Base-by-base conservation (phyloP, 2,329 filamentous ascomycete species). In the Cryphonectria radicalis region DNA sequence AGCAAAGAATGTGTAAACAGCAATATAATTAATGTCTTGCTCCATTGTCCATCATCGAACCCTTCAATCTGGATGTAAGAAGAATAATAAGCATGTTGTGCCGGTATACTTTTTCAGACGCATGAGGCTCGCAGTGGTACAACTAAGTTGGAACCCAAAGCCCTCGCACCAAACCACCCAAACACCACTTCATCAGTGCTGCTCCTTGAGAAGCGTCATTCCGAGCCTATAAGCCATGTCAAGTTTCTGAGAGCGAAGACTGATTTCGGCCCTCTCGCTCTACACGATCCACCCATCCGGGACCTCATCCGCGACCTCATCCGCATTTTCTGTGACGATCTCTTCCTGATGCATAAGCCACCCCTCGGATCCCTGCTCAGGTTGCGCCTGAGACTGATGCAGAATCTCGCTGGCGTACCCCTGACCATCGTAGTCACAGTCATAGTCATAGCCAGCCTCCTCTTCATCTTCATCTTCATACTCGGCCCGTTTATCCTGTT, bases 341-440 rank as follows among this genome's bases (percentile, higher is more conserved):
- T 73, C 69, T 65, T 71, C 72, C 43, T 59, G 59, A 40, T 73
- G 66, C 46, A 71, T 67, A 35, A 71, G 69, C 50, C 71, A 73
- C 3, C 71, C 69, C n/a, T 32, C 66, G 14, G 57, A 64, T 8
- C 13, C 67, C 1, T 46, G 17, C 11, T 25, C n/a, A 19, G 35
- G n/a, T 22, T 42, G 53, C 3, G 0, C 43, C 14, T 40, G 28
- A 35, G 63, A 28, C 17, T 35, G 63, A 32, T 53, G 46, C 43
- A 32, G 19, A 17, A 32, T 2, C 32, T 66, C 32, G 19, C 14
- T 2, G 28, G 8, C 8, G 19, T 35, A 40, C 3, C 7, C 50
- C 25, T n/a, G 13, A n/a, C 32, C 59, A n/a, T 62, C 35, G 59
- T 62, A 62, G 17, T 69, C 50, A 60, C 0, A 11, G 43, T 67